A percentile compares a stretch with the other conserved stretches of the same genome.
Conservation (phyloP, 352 stramenopile species). For the Thraustochytrium striatum region DNA sequence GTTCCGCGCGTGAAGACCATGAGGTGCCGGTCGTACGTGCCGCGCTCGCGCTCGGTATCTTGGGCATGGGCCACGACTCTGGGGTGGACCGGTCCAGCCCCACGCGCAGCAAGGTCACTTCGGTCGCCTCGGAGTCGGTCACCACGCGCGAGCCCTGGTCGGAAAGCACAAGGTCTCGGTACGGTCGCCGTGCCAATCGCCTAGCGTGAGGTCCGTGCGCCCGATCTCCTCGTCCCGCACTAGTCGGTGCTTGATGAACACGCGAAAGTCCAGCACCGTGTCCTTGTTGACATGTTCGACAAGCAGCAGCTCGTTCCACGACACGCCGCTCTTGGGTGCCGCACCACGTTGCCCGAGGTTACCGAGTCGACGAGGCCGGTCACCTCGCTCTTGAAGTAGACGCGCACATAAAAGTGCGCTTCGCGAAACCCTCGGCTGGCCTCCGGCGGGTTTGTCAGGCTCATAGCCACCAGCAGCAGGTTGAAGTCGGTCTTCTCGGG, state of each 20-base stretch:
- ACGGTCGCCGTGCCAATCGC: background rate
- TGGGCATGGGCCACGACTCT: background rate
- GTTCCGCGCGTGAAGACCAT: slow-evolving; percentile 50
- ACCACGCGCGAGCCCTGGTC: slow-evolving; percentile 10
- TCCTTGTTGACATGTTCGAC: background rate
- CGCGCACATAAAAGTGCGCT: slow-evolving; percentile 23
- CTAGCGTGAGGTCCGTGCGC: slow-evolving; percentile 14
- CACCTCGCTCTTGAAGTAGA: background rate
- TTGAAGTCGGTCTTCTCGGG: background rate
- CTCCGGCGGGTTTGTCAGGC: slow-evolving; percentile 22
- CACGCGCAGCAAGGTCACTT: slow-evolving; percentile 29
- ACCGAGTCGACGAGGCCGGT: background rate
- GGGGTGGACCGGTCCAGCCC: slow-evolving; percentile 25
- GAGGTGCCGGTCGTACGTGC: slow-evolving; percentile 41
- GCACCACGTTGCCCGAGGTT: background rate
- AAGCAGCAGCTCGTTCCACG: slow-evolving; percentile 6
- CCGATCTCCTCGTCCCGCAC: slow-evolving; percentile 26
- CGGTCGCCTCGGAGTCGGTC: slow-evolving; percentile 12
- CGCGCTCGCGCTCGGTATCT: too few relatives aligned
- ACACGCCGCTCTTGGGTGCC: background rate
- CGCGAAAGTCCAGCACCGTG: slow-evolving; percentile 8
- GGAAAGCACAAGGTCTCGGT: background rate
- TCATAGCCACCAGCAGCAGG: background rate
- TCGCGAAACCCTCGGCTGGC: slow-evolving; percentile 17
- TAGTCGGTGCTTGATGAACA: slow-evolving; percentile 9